Evolutionary conservation across 495 filamentous ascomycete species (phyloP).

Genomic region (Haplographium delicatum): DNA sequence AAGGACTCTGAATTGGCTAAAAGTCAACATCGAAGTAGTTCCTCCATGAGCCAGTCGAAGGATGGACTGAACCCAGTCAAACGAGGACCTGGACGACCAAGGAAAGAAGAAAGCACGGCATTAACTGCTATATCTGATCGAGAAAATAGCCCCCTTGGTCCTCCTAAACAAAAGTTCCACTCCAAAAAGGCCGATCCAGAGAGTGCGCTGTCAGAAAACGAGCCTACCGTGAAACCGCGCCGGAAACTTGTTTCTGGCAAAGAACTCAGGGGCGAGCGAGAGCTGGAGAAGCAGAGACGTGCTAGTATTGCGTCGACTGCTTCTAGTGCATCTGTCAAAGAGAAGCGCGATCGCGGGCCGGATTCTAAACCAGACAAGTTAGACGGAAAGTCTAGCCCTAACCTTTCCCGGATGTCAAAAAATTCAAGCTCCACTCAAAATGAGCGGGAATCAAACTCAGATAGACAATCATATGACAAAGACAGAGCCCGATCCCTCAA

Average conservation of each 20-base stretch:
- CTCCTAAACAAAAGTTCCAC: constrained; percentile 32
- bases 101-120: constrained; percentile 38
- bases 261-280: constrained; percentile 50
- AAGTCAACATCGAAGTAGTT: constrained; percentile 17
- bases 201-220: constrained; percentile 42
- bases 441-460: constrained; percentile 23
- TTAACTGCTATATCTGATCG: constrained; percentile 44
- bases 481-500: constrained; percentile 32
- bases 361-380: constrained; percentile 18
- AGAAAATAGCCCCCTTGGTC: constrained; percentile 41
- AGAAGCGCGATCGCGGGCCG: constrained; percentile 15
- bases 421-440: constrained; percentile 32
- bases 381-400: constrained; percentile 18
- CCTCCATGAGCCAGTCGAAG: constrained; percentile 19
- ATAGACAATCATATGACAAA: constrained; percentile 14
- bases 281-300: constrained; percentile 48
- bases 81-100: constrained; percentile 41
- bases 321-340: constrained; percentile 28
- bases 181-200: constrained; percentile 40
- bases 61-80: constrained; percentile 30
- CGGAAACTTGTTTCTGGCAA: constrained; percentile 56
- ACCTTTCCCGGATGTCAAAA: constrained; percentile 14
- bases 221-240: constrained; percentile 49
- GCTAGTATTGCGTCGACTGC: constrained; percentile 43
- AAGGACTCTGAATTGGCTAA: constrained; percentile 17